phyloP scores from a whole-genome alignment of 805 yeast species.

The Metschnikowia hibisci region DNA sequence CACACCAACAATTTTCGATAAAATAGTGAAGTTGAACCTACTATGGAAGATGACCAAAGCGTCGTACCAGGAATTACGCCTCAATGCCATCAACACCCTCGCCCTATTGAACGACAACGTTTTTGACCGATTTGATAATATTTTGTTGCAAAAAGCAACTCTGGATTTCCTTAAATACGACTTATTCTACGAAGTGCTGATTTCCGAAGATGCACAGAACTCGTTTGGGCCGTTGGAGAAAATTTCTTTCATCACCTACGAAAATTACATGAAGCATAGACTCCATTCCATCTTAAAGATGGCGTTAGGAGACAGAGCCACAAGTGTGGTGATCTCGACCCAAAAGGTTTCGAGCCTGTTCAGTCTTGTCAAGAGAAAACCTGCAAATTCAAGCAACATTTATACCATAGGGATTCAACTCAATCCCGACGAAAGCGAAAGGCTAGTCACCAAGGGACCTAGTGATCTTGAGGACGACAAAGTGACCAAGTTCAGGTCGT shows the following conservation, averaged over 20 bases:
- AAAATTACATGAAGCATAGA: constrained; percentile 59
- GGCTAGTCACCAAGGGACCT: constrained; percentile 85
- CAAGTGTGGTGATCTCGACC: constrained; percentile 32
- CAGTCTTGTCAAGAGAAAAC: constrained; percentile 52
- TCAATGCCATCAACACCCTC: constrained; percentile 67
- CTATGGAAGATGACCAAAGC: constrained; percentile 75
- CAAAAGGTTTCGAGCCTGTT: constrained; percentile 25
- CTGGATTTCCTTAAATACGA: constrained; percentile 63
- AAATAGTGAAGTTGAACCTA: constrained; percentile 69
- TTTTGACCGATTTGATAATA: constrained; percentile 74
- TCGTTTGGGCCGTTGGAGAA: constrained; percentile 68
- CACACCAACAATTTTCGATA: constrained; percentile 74
- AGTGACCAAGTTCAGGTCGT: constrained; percentile 61
- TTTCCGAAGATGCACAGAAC: constrained; percentile 37
- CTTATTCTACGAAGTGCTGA: constrained; percentile 50
- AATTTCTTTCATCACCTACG: constrained; percentile 66
- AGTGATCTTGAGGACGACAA: constrained; percentile 47
- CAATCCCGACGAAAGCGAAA: constrained; percentile 71
- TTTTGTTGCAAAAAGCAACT: constrained; percentile 62
- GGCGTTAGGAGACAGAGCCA: constrained; percentile 53
- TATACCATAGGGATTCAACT: constrained; percentile 61
- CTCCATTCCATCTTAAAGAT: constrained; percentile 52
- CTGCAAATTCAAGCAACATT: constrained; percentile 28
- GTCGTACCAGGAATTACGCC: constrained; percentile 58
- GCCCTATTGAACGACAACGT: constrained; percentile 70